Percentiles rank a stretch among this genome's conserved stretches.
Conservation (phyloP, 176 grass and related monocot species). For the Ensete glaucum region DNA sequence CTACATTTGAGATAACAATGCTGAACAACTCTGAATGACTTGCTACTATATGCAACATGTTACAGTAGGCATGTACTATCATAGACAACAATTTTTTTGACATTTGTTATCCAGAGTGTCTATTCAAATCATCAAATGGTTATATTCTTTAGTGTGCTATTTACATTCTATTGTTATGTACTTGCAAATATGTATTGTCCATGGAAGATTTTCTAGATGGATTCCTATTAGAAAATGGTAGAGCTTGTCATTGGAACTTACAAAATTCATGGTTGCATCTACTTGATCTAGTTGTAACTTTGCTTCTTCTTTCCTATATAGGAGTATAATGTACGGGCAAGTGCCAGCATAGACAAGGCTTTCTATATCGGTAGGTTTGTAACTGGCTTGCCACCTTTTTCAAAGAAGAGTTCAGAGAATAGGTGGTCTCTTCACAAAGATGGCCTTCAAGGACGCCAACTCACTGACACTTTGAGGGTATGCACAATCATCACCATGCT, state of each 20-base stretch:
- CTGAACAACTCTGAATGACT: too few relatives aligned
- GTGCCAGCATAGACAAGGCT: slow-evolving; percentile 34
- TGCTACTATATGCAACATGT: too few relatives aligned
- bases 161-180: neutral
- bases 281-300: neutral
- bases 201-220: neutral
- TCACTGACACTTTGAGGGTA: slow-evolving; percentile 56
- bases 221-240: neutral
- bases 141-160: too few relatives aligned
- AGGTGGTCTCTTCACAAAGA: slow-evolving; percentile 80
- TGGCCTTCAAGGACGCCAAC: slow-evolving; percentile 46
- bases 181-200: neutral
- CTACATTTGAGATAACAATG: too few relatives aligned
- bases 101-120: too few relatives aligned
- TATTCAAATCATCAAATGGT: too few relatives aligned
- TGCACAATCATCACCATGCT: slow-evolving; percentile 6
- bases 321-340: slow-evolving; percentile 63
- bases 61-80: too few relatives aligned
- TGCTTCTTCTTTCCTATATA: neutral
- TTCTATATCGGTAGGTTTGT: slow-evolving; percentile 56
- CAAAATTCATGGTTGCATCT: neutral
- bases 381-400: slow-evolving; percentile 53
- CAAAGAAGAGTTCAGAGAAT: slow-evolving; percentile 42
- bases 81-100: too few relatives aligned
- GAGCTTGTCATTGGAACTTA: neutral